Base-by-base conservation (phyloP, 305 asterid species). In the Caryopteris hybrid region DNA sequence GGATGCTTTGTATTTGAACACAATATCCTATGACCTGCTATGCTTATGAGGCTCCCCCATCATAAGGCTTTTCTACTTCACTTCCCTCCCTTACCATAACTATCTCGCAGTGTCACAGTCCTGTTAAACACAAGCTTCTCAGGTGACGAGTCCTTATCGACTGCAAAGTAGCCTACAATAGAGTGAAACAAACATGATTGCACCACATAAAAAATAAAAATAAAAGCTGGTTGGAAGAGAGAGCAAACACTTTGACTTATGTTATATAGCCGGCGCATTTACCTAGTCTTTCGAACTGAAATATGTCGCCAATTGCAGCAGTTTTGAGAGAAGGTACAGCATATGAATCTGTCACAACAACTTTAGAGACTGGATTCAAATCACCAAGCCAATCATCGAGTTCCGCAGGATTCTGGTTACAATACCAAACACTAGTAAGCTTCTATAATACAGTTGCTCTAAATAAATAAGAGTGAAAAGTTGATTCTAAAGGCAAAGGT, bases 211-310 rank as follows among this genome's bases (percentile, higher is more conserved):
- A 16, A 21, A 4, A n/a, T n/a, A n/a, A n/a, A n/a, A n/a, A n/a
- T n/a, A n/a, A n/a, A n/a, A n/a, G n/a, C n/a, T n/a, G n/a, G n/a
- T n/a, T n/a, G n/a, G n/a, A n/a, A 56, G 36, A 31, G 51, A 58
- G 50, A 6, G 22, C n/a, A n/a, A n/a, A n/a, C n/a, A n/a, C n/a
- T 34, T 39, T 50, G 3, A 6, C 12, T 22, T 33, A 16, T 5
- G 31, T 55, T 20, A 53, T 13, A 41, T 64, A 61, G 11, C 46
- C 47, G 13, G 31, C 67, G 70, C 68, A 74, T 76, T 52, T 80
- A 93, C 99, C 97, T 34, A 91, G 88, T 78, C 97, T 77, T 84
- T 91, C 99, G 54, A 94, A 91, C 90, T 91, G 99, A 80, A 87
- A 94, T 38, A 39, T 76, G 74, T 89, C 98, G 58, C 99, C 98